These are phyloP conservation scores for Chaetomium sp. DNA, from an alignment of 2,329 filamentous ascomycete genomes.

Conservation along the genomic window DNA sequence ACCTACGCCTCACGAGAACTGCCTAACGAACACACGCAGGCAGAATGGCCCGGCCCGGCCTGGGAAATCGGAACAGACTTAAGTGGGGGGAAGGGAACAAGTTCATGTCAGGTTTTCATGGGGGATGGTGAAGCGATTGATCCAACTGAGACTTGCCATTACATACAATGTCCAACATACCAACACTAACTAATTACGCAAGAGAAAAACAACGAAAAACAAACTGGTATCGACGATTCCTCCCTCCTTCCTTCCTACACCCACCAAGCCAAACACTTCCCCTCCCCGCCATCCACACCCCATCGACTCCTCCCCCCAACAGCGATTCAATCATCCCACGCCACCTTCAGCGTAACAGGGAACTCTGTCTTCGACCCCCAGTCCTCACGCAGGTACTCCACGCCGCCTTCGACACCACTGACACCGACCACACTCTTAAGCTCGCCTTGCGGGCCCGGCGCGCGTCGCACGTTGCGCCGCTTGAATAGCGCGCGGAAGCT, in stretches of 20 bases:
- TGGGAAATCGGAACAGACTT: no score
- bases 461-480: slow-evolving; percentile 53
- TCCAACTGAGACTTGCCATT: no score
- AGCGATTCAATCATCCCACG: slow-evolving; percentile 36
- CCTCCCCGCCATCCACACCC: background rate
- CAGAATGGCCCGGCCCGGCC: no score
- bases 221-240: background rate
- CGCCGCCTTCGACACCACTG: slow-evolving; percentile 44
- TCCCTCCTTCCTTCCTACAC: background rate
- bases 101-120: no score
- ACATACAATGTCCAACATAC: background rate
- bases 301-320: background rate
- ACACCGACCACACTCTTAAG: slow-evolving; percentile 54
- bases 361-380: slow-evolving; percentile 46
- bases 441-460: slow-evolving; percentile 57
- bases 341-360: slow-evolving; percentile 48
- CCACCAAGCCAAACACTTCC: background rate
- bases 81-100: no score
- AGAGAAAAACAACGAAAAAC: background rate
- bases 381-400: slow-evolving; percentile 60
- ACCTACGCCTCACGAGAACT: no score
- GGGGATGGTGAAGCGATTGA: no score
- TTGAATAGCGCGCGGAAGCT: slow-evolving; percentile 62
- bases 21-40: no score
- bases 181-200: background rate